Percentiles rank a stretch among this genome's conserved stretches.
Evolutionary conservation across 208 protist species (phyloP).

Genomic region (Zelonia costaricensis): DNA sequence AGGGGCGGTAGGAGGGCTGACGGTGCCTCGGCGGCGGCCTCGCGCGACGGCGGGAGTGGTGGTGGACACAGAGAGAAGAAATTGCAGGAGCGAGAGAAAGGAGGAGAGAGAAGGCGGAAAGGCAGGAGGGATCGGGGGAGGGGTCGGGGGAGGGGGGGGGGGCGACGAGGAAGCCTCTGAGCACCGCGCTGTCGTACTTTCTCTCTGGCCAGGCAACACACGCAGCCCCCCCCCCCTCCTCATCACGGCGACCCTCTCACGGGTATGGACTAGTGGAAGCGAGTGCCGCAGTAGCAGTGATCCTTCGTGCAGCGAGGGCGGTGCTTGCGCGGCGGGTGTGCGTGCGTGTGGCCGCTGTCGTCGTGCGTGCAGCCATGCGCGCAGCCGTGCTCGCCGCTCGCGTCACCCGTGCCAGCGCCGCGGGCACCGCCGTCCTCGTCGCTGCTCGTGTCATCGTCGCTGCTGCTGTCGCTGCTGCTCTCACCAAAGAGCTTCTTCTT

Average conservation of each 20-base stretch:
- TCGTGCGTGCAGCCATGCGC: conserved; percentile 8
- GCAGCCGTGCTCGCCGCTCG: conserved; percentile 6
- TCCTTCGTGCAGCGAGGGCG: conserved; percentile 62
- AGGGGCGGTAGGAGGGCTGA: no score
- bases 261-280: conserved; percentile 76
- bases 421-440: conserved; percentile 9
- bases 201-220: neutral
- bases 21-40: no score
- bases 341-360: conserved; percentile 2
- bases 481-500: conserved; percentile 89
- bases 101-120: neutral
- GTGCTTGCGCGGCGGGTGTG: conserved; percentile 2
- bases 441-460: conserved; percentile 17
- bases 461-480: conserved; percentile 69
- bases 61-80: neutral
- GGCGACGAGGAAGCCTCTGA: neutral
- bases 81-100: neutral
- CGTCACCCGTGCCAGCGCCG: neutral
- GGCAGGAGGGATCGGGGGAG: neutral
- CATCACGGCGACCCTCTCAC: neutral
- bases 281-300: conserved; percentile 74
- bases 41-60: no score
- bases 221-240: neutral
- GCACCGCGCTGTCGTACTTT: no score
- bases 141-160: neutral